Evolutionary conservation across 169 alveolate genomes (phyloP).

Genomic region (Cryptosporidium sp.): DNA sequence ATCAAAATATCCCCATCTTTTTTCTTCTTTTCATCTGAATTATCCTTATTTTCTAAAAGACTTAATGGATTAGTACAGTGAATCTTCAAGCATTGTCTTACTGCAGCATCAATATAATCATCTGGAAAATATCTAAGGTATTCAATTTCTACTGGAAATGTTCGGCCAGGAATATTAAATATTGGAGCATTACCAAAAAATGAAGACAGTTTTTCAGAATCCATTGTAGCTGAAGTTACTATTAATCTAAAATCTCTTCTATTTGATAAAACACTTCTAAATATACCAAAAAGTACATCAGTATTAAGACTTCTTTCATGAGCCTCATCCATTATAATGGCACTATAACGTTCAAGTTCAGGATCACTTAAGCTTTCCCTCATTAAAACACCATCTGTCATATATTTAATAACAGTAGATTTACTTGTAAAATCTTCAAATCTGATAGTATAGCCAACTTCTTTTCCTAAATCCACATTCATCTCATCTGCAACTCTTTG

Average conservation of each 20-base stretch:
- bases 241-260: constrained; percentile 97
- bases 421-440: constrained; percentile 98
- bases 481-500: constrained; percentile 99
- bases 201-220: constrained; percentile 95
- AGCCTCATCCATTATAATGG: constrained; percentile 99
- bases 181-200: constrained; percentile 99
- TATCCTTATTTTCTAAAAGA: constrained; percentile 52
- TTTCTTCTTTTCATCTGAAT: constrained; percentile 76
- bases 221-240: constrained; percentile 99
- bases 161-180: constrained; percentile 98
- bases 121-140: constrained; percentile 93
- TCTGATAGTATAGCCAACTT: constrained; percentile 99
- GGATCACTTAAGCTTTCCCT: constrained; percentile 98
- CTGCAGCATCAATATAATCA: constrained; percentile 99
- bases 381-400: constrained; percentile 99
- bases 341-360: constrained; percentile 96
- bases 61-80: constrained; percentile 91
- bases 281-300: constrained; percentile 99
- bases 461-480: constrained; percentile 94
- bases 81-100: constrained; percentile 96
- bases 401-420: constrained; percentile 95
- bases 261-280: constrained; percentile 93
- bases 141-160: constrained; percentile 96
- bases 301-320: constrained; percentile 99
- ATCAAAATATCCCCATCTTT: constrained; percentile 95